A percentile compares a stretch with the other conserved stretches of the same genome.
Conservation (phyloP, 192 early-diverging fungal genomes). For the Coemansia sp. region DNA sequence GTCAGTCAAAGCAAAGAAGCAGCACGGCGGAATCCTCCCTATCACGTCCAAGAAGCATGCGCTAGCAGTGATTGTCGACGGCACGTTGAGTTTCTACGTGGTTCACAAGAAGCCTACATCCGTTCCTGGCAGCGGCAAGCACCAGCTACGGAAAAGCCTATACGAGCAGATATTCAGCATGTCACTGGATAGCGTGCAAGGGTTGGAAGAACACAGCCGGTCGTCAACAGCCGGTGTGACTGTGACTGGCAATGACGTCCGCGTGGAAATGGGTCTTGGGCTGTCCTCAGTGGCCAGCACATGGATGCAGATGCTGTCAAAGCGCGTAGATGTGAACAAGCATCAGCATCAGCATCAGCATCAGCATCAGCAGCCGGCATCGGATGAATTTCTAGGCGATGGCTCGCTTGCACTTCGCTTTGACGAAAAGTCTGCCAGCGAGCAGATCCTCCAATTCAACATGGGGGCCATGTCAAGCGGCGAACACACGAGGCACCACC, state of each 20-base stretch:
- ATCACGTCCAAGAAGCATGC: conserved; percentile 5
- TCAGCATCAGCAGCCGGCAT: neutral
- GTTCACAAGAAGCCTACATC: neutral
- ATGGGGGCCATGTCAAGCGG: conserved; percentile 3
- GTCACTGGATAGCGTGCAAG: conserved; percentile 5
- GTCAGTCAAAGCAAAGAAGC: neutral
- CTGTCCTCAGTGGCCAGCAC: conserved; percentile 20
- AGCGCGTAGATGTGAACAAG: conserved; percentile 1
- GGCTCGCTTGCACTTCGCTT: neutral
- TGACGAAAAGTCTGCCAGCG: neutral
- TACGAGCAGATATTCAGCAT: conserved; percentile 6
- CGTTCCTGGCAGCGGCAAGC: neutral
- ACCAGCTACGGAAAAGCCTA: conserved; percentile 4
- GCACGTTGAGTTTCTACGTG: conserved; percentile 20
- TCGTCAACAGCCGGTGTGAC: neutral
- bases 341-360: neutral
- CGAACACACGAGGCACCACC: neutral
- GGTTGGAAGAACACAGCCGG: neutral
- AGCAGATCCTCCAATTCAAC: neutral
- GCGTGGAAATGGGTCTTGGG: conserved; percentile 38
- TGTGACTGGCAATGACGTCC: neutral
- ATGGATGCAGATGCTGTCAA: conserved; percentile 26
- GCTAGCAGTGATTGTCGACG: conserved; percentile 23
- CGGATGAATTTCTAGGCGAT: neutral
- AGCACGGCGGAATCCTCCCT: neutral